Conservation (phyloP, 2,329 filamentous ascomycete species). For the Periconia macrospinosa region DNA sequence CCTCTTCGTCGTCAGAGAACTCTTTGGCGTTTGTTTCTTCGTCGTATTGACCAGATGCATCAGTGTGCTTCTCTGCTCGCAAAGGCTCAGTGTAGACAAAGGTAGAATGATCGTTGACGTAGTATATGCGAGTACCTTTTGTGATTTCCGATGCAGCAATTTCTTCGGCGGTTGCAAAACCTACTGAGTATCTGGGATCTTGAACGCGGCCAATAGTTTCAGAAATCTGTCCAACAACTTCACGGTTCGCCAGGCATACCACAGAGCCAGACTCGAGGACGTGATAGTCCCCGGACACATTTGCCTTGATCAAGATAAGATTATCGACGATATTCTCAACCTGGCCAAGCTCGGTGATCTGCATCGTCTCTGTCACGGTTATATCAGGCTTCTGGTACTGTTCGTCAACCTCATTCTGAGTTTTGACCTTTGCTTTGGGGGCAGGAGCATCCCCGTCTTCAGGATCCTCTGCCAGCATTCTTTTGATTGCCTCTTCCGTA, state of each 20-base stretch:
- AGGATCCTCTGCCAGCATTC: slow-evolving; percentile 82
- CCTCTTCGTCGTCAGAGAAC: slow-evolving; percentile 95
- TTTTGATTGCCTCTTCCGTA: slow-evolving; percentile 78
- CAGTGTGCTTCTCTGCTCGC: slow-evolving; percentile 79
- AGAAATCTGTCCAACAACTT: slow-evolving; percentile 77
- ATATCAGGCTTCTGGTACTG: slow-evolving; percentile 69
- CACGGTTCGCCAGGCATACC: slow-evolving; percentile 74
- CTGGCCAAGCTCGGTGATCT: slow-evolving; percentile 72
- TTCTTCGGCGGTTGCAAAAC: slow-evolving; percentile 70
- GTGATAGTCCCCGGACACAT: slow-evolving; percentile 76
- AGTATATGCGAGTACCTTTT: slow-evolving; percentile 74
- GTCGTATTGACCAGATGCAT: slow-evolving; percentile 93
- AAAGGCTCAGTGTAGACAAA: slow-evolving; percentile 87
- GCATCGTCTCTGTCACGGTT: slow-evolving; percentile 74
- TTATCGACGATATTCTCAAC: slow-evolving; percentile 80
- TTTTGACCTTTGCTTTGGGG: slow-evolving; percentile 62
- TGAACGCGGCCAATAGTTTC: slow-evolving; percentile 86
- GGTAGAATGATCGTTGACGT: slow-evolving; percentile 74
- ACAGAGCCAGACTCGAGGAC: slow-evolving; percentile 84
- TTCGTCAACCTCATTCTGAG: slow-evolving; percentile 74
- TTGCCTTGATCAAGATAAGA: slow-evolving; percentile 76
- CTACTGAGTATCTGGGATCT: slow-evolving; percentile 82
- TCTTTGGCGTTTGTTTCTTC: slow-evolving; percentile 92
- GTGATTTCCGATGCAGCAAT: slow-evolving; percentile 68
- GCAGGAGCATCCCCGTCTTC: slow-evolving; percentile 75